Conservation (phyloP, 2,329 filamentous ascomycete genomes). For the Clarireedia paspali region DNA sequence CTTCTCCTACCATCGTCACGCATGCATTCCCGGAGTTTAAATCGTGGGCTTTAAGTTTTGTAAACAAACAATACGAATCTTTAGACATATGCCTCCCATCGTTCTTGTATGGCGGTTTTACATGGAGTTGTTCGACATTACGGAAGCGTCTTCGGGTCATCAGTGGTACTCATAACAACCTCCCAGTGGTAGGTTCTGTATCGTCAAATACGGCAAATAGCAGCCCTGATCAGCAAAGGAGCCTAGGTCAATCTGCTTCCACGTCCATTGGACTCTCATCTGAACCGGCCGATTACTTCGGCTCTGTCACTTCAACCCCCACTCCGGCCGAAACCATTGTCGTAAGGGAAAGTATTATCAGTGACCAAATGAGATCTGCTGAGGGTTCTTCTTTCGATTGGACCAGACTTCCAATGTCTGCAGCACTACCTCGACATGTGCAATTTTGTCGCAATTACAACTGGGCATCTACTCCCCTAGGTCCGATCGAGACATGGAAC, state of each 20-base stretch:
- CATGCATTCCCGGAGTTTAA: constrained; percentile 57
- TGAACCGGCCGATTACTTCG: constrained; percentile 24
- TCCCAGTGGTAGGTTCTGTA: neutral
- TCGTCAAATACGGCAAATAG: neutral
- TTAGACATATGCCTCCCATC: constrained; percentile 46
- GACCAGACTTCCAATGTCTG: constrained; percentile 61
- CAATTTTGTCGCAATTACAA: constrained; percentile 63
- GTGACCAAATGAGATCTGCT: neutral
- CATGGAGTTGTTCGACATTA: constrained; percentile 65
- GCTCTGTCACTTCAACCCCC: constrained; percentile 10
- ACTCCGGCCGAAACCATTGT: neutral
- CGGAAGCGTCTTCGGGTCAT: constrained; percentile 62
- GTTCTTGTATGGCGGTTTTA: constrained; percentile 54
- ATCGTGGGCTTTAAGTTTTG: constrained; percentile 55
- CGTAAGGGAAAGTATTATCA: neutral
- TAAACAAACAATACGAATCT: constrained; percentile 43
- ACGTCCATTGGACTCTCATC: neutral
- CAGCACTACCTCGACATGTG: constrained; percentile 61
- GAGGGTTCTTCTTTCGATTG: constrained; percentile 59
- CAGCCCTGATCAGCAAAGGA: neutral
- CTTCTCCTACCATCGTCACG: constrained; percentile 29
- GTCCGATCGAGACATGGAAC: constrained; percentile 68
- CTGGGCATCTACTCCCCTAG: constrained; percentile 66
- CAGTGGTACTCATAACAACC: constrained; percentile 40
- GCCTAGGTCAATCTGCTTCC: neutral